These are phyloP conservation scores for Eremomyces bilateralis DNA, from an alignment of 495 filamentous ascomycete genomes.

Conservation along the genomic window DNA sequence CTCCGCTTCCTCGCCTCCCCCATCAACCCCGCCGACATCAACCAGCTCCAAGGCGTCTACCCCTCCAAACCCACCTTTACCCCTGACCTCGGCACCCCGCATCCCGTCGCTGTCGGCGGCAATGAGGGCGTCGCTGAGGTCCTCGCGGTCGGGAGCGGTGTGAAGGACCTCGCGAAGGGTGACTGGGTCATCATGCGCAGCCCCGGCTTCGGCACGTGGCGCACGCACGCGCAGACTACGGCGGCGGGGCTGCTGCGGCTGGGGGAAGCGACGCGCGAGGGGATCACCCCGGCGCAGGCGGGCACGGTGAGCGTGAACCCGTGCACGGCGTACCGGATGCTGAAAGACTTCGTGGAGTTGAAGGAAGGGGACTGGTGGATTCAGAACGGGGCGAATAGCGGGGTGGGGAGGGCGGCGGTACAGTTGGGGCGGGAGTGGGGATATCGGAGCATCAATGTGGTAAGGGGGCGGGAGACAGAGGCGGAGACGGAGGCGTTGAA, in stretches of 20 bases:
- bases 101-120: slow-evolving; percentile 54
- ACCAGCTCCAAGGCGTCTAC: slow-evolving; percentile 94
- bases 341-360: slow-evolving; percentile 55
- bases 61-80: slow-evolving; percentile 59
- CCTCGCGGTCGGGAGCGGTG: slow-evolving; percentile 34
- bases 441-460: slow-evolving; percentile 64
- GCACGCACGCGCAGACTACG: slow-evolving; percentile 55
- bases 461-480: slow-evolving; percentile 40
- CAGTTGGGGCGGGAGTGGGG: slow-evolving; percentile 73
- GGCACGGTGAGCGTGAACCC: slow-evolving; percentile 82
- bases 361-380: slow-evolving; percentile 69
- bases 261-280: slow-evolving; percentile 38
- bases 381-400: slow-evolving; percentile 90
- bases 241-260: slow-evolving; percentile 42
- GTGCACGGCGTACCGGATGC: slow-evolving; percentile 79
- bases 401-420: slow-evolving; percentile 72
- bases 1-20: slow-evolving; percentile 67
- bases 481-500: slow-evolving; percentile 45
- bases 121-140: slow-evolving; percentile 91
- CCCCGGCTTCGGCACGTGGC: slow-evolving; percentile 74
- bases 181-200: slow-evolving; percentile 82
- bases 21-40: slow-evolving; percentile 94
- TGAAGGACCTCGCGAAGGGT: slow-evolving; percentile 31
- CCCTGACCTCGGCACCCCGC: slow-evolving; percentile 44
- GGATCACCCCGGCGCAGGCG: slow-evolving; percentile 49